Conservation (phyloP, 495 filamentous ascomycete species). For the Haplographium delicatum region DNA sequence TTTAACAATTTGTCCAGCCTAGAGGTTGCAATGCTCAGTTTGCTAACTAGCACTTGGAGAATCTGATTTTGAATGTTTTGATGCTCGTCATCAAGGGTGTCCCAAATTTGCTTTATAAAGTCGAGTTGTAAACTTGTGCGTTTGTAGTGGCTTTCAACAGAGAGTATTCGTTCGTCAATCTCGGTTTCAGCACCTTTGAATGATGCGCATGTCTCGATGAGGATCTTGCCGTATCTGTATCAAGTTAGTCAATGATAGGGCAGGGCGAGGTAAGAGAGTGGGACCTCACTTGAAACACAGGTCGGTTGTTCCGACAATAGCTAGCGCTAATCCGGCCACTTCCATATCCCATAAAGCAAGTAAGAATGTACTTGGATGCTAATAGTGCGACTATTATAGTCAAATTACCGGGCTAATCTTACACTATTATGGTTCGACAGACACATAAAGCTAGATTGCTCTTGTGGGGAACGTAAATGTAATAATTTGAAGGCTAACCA, state of each 20-base stretch:
- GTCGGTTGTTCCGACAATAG: constrained; percentile 24
- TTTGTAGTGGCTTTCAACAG: constrained; percentile 22
- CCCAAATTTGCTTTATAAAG: constrained; percentile 25
- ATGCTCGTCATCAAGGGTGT: constrained; percentile 27
- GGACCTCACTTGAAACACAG: constrained; percentile 27
- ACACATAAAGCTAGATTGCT: not conserved
- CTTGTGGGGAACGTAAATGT: not conserved
- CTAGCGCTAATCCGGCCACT: constrained; percentile 19
- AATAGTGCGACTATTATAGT: not conserved
- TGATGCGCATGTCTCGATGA: constrained; percentile 25
- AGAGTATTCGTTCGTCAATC: constrained; percentile 24
- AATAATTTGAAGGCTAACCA: no score
- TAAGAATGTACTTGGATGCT: not conserved
- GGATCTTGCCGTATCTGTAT: constrained; percentile 28
- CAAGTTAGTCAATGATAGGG: constrained; percentile 1
- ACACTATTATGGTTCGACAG: not conserved
- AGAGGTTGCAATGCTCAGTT: constrained; percentile 22
- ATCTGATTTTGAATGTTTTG: constrained; percentile 27
- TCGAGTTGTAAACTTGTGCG: constrained; percentile 25
- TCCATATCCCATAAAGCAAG: not conserved
- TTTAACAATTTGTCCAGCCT: constrained; percentile 22
- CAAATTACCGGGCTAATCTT: not conserved
- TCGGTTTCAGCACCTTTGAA: constrained; percentile 28
- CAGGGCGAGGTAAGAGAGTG: not conserved
- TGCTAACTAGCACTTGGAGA: constrained; percentile 23